Evolutionary conservation across 2,329 filamentous ascomycete species (phyloP).

Genomic region (Monosporascus sp.): DNA sequence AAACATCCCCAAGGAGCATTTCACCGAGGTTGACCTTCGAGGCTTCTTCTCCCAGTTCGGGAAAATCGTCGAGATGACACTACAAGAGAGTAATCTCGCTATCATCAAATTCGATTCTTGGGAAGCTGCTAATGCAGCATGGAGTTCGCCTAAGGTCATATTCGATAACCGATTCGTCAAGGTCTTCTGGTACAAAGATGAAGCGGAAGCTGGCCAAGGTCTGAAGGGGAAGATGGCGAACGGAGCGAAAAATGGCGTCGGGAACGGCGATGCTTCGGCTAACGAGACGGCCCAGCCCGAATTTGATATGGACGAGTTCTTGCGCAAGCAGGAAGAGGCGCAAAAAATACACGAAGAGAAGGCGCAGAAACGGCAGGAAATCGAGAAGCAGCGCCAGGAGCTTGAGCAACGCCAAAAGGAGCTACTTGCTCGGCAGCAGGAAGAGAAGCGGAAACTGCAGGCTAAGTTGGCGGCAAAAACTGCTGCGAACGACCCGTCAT

Average conservation of each 20-base stretch:
- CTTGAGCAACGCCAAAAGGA: slow-evolving; percentile 61
- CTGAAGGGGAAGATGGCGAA: slow-evolving; percentile 24
- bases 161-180: slow-evolving; percentile 86
- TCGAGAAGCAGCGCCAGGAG: slow-evolving; percentile 57
- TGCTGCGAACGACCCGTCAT: slow-evolving; percentile 19
- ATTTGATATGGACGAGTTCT: slow-evolving; percentile 66
- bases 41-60: slow-evolving; percentile 71
- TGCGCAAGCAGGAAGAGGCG: slow-evolving; percentile 63
- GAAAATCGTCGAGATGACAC: slow-evolving; percentile 54
- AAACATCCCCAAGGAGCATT: slow-evolving; percentile 68
- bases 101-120: slow-evolving; percentile 65
- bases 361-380: slow-evolving; percentile 54
- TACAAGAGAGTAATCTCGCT: slow-evolving; percentile 65
- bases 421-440: slow-evolving; percentile 56
- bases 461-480: slow-evolving; percentile 55
- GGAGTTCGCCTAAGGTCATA: slow-evolving; percentile 71
- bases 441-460: slow-evolving; percentile 57
- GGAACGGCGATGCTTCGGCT: slow-evolving; percentile 14
- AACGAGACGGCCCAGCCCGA: slow-evolving; percentile 38
- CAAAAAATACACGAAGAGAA: slow-evolving; percentile 66
- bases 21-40: slow-evolving; percentile 59
- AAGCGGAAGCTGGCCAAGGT: slow-evolving; percentile 26
- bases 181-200: slow-evolving; percentile 69
- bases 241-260: slow-evolving; percentile 22
- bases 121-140: slow-evolving; percentile 63